Conservation (phyloP, 2,329 filamentous ascomycete genomes). For the Hortaea werneckii region DNA sequence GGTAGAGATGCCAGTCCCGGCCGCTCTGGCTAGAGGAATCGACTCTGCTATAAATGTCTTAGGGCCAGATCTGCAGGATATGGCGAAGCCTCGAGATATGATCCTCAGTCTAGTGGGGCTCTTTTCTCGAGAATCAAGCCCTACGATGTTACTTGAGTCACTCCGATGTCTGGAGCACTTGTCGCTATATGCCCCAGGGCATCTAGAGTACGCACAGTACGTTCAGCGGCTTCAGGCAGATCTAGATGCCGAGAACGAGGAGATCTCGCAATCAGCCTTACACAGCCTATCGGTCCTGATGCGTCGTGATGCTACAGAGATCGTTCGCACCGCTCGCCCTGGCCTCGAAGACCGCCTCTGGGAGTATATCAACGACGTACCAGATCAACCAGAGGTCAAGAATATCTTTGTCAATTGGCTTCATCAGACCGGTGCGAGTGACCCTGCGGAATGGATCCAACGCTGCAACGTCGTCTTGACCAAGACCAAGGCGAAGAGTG, state of each 20-base stretch:
- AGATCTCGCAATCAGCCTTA: slow-evolving; percentile 70
- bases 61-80: slow-evolving; percentile 87
- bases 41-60: slow-evolving; percentile 96
- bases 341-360: slow-evolving; percentile 86
- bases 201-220: slow-evolving; percentile 76
- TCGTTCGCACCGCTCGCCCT: slow-evolving; percentile 62
- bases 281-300: slow-evolving; percentile 90
- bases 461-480: slow-evolving; percentile 81
- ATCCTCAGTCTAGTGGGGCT: slow-evolving; percentile 78
- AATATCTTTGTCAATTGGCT: slow-evolving; percentile 91
- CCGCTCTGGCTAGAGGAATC: slow-evolving; percentile 76
- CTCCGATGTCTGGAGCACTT: slow-evolving; percentile 81
- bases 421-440: slow-evolving; percentile 70
- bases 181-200: slow-evolving; percentile 78
- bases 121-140: slow-evolving; percentile 60
- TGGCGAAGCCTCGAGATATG: slow-evolving; percentile 81
- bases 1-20: slow-evolving; percentile 69
- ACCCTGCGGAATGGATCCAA: slow-evolving; percentile 78
- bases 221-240: slow-evolving; percentile 72
- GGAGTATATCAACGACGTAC: slow-evolving; percentile 71
- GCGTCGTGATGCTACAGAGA: slow-evolving; percentile 79
- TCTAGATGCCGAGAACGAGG: slow-evolving; percentile 56
- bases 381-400: slow-evolving; percentile 67
- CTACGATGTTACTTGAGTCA: slow-evolving; percentile 63
- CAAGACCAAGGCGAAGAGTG: slow-evolving; percentile 64